Percentiles rank a stretch among this genome's conserved stretches.
Conservation (phyloP, 1,284 basidiomycete species). For the Ganoderma leucocontextum region DNA sequence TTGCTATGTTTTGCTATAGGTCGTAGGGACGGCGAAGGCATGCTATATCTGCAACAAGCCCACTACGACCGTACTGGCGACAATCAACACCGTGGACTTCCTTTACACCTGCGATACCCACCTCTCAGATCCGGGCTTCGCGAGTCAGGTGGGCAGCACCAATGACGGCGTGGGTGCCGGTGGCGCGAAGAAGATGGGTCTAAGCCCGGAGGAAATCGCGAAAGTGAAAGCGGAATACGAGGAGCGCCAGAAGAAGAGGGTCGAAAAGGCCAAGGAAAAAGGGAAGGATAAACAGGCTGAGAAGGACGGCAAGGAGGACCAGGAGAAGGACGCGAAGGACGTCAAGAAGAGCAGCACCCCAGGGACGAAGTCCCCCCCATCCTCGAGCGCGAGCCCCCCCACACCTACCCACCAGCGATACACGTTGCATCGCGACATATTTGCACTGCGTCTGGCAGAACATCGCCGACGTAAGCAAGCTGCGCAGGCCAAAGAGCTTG, state of each 20-base stretch:
- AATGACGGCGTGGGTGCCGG: constrained; percentile 43
- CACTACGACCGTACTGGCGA: constrained; percentile 77
- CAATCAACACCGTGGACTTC: constrained; percentile 78
- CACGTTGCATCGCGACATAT: constrained; percentile 51
- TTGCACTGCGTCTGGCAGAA: constrained; percentile 49
- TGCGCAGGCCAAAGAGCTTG: constrained; percentile 49
- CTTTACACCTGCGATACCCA: constrained; percentile 76
- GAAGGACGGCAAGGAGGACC: constrained; percentile 33
- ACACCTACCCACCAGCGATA: constrained; percentile 47
- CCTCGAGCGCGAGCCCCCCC: constrained; percentile 31
- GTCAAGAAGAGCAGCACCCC: constrained; percentile 26
- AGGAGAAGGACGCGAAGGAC: constrained; percentile 27
- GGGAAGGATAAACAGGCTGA: constrained; percentile 49
- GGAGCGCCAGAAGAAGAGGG: constrained; percentile 62
- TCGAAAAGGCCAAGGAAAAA: constrained; percentile 62
- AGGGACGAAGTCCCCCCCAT: constrained; percentile 31
- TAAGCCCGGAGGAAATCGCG: constrained; percentile 74
- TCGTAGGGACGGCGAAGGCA: constrained; percentile 69
- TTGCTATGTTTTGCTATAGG: constrained; percentile 47
- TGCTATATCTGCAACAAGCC: constrained; percentile 81
- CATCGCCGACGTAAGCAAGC: constrained; percentile 48
- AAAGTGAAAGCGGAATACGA: constrained; percentile 84
- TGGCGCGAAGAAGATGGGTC: constrained; percentile 49
- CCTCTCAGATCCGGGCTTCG: constrained; percentile 75
- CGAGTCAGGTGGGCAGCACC: constrained; percentile 57